phyloP scores from a whole-genome alignment of 2,329 filamentous ascomycete species.

The Helotiales sp. region DNA sequence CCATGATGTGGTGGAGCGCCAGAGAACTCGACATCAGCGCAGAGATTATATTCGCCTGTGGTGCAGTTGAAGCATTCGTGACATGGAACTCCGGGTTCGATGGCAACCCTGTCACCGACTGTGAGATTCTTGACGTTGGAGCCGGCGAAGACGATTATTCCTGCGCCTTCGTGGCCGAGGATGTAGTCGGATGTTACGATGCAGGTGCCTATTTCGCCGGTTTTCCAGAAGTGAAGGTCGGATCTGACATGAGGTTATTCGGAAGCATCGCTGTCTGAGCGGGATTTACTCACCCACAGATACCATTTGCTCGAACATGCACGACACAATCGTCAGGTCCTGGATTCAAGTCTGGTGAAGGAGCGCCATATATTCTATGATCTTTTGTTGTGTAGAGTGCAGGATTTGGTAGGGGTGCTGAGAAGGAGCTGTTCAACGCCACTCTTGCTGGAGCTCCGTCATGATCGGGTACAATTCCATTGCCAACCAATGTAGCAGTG shows the following conservation, averaged over 20 bases:
- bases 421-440: too few relatives aligned
- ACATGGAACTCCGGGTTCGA: slow-evolving; percentile 68
- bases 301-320: slow-evolving; percentile 62
- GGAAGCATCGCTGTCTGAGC: neutral
- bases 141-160: slow-evolving; percentile 57
- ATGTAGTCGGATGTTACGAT: slow-evolving; percentile 64
- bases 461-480: too few relatives aligned
- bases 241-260: slow-evolving; percentile 39
- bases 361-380: slow-evolving; percentile 55
- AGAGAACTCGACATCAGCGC: slow-evolving; percentile 60
- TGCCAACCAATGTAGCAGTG: too few relatives aligned
- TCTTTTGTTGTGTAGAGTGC: slow-evolving; percentile 61
- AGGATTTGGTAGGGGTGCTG: too few relatives aligned
- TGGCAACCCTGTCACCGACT: slow-evolving; percentile 60
- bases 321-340: slow-evolving; percentile 55
- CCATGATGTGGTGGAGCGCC: slow-evolving; percentile 62
- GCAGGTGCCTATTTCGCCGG: slow-evolving; percentile 61
- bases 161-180: slow-evolving; percentile 65
- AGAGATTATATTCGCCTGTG: slow-evolving; percentile 63
- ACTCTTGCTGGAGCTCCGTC: too few relatives aligned
- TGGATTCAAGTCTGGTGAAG: slow-evolving; percentile 56
- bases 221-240: slow-evolving; percentile 69
- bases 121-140: slow-evolving; percentile 53
- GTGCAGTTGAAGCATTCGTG: slow-evolving; percentile 58
- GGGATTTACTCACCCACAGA: slow-evolving; percentile 53